Percentiles rank a stretch among this genome's conserved stretches.
Conservation (phyloP, 129 eudicot species). For the Lactuca saligna region DNA sequence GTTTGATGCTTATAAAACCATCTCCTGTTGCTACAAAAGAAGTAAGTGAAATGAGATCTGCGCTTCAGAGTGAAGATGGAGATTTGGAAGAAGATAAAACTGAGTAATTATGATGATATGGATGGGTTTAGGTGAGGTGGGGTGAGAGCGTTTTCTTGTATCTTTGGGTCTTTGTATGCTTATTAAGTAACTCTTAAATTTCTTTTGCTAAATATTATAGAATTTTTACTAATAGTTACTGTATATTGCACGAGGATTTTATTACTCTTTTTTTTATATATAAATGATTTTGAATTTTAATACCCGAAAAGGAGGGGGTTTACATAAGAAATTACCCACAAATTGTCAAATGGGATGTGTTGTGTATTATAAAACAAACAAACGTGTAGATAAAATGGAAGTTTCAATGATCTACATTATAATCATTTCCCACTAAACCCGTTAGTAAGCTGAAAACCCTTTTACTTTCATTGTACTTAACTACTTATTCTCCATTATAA, state of each 20-base stretch:
- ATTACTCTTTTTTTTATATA: neutral
- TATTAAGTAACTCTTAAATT: constrained; percentile 13
- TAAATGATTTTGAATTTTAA: neutral
- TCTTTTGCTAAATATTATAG: constrained; percentile 30
- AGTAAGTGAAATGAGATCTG: constrained; percentile 32
- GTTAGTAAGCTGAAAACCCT: no score
- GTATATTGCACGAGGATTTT: constrained; percentile 30
- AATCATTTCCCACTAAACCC: neutral
- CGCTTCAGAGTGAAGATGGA: constrained; percentile 32
- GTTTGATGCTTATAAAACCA: constrained; percentile 80
- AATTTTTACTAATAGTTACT: constrained; percentile 29
- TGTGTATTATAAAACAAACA: no score
- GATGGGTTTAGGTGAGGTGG: constrained; percentile 5
- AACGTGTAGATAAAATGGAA: no score
- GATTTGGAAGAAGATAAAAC: constrained; percentile 86
- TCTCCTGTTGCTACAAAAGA: constrained; percentile 64
- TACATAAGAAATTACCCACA: neutral
- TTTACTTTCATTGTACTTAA: no score
- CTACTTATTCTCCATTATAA: no score
- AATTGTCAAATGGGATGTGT: neutral
- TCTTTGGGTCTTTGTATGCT: constrained; percentile 34
- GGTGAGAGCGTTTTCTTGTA: constrained; percentile 20
- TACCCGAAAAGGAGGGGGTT: no score
- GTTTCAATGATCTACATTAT: neutral
- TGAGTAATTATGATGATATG: constrained; percentile 34